phyloP scores from a whole-genome alignment of 129 eudicot genomes.

The Ambrosia trifida region DNA sequence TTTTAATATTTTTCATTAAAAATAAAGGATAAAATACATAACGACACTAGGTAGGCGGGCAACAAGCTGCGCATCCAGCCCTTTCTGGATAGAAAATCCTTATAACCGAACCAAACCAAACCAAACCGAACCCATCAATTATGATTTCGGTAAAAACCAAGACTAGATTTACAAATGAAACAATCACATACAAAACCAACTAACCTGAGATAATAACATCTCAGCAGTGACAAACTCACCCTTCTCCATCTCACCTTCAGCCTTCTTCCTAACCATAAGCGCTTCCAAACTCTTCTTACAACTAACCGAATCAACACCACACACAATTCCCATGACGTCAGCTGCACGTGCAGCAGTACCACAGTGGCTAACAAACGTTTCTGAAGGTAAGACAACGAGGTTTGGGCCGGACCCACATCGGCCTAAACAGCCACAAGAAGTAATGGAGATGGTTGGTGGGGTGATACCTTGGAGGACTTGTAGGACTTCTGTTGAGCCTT shows the following conservation, averaged over 20 bases:
- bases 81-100: no score
- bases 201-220: conserved; percentile 62
- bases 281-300: conserved; percentile 54
- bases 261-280: conserved; percentile 67
- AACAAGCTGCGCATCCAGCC: no score
- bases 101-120: no score
- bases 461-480: conserved; percentile 65
- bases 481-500: conserved; percentile 61
- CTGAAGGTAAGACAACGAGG: conserved; percentile 59
- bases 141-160: background rate
- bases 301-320: conserved; percentile 28
- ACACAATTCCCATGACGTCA: conserved; percentile 42
- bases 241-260: conserved; percentile 46
- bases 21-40: no score
- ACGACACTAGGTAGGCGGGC: no score
- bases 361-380: conserved; percentile 52
- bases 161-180: background rate
- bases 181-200: background rate
- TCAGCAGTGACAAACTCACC: conserved; percentile 52
- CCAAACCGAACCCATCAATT: background rate
- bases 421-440: conserved; percentile 78
- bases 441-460: conserved; percentile 61
- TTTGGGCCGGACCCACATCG: conserved; percentile 88
- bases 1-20: no score
- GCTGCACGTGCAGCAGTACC: conserved; percentile 84